Evolutionary conservation across 2,329 filamentous ascomycete genomes (phyloP).

Genomic region (Sporothrix protearum): DNA sequence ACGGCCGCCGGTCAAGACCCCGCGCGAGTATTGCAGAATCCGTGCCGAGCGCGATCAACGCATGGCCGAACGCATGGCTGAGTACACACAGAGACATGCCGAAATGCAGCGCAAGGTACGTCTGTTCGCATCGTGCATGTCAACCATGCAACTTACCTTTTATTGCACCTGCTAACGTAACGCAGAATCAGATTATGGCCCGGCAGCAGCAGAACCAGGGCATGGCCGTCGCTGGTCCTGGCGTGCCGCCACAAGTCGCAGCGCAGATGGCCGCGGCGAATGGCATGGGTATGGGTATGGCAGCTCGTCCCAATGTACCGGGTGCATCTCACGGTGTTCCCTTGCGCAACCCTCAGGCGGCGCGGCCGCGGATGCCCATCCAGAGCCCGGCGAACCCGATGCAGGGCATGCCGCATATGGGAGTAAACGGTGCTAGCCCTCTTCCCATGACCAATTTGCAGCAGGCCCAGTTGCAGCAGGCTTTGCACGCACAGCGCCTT

Average conservation of each 20-base stretch:
- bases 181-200: constrained; percentile 31
- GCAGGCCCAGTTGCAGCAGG: constrained; percentile 64
- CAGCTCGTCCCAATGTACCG: constrained; percentile 43
- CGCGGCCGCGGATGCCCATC: constrained; percentile 52
- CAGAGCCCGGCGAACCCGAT: constrained; percentile 47
- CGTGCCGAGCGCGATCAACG: constrained; percentile 81
- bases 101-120: constrained; percentile 56
- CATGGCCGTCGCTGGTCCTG: constrained; percentile 28
- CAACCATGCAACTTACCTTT: no score
- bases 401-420: constrained; percentile 17
- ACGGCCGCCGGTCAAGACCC: constrained; percentile 63
- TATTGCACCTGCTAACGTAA: constrained; percentile 12
- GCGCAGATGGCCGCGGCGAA: constrained; percentile 39
- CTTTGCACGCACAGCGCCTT: constrained; percentile 57
- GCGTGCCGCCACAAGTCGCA: constrained; percentile 41
- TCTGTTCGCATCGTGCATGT: constrained; percentile 29
- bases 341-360: constrained; percentile 46
- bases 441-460: constrained; percentile 61
- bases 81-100: constrained; percentile 58
- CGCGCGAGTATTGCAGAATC: constrained; percentile 84
- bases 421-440: constrained; percentile 47
- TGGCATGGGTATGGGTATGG: constrained; percentile 34
- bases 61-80: constrained; percentile 57
- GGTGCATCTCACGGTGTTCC: constrained; percentile 40
- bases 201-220: constrained; percentile 26